Conservation (phyloP, 495 filamentous ascomycete species). For the Rusavskia elegans region DNA sequence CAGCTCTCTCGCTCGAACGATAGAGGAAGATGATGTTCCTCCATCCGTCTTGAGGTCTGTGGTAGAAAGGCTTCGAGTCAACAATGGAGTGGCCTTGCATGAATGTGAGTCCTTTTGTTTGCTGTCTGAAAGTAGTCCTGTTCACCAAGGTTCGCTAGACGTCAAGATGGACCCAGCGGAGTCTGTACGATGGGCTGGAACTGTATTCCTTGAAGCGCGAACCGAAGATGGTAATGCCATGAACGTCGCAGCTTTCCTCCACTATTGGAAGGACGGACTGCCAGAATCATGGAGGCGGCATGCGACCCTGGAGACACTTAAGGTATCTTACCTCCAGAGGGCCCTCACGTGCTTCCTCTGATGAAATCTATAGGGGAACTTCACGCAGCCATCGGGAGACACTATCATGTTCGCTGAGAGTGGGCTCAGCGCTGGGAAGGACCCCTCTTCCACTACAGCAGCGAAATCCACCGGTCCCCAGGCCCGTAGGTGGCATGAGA, state of each 20-base stretch:
- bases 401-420: slow-evolving; percentile 1
- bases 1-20: slow-evolving; percentile 1
- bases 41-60: slow-evolving; percentile 4
- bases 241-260: slow-evolving; percentile 26
- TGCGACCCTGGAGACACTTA: slow-evolving; percentile 29
- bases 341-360: not conserved
- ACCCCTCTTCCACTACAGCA: slow-evolving; percentile 17
- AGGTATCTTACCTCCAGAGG: slow-evolving; percentile 16
- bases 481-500: slow-evolving; percentile 79
- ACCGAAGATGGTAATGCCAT: slow-evolving; percentile 20
- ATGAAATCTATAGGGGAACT: slow-evolving; percentile 5
- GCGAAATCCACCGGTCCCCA: slow-evolving; percentile 26
- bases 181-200: slow-evolving; percentile 34
- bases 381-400: not conserved
- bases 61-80: slow-evolving; percentile 15
- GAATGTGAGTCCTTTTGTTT: no score
- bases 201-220: slow-evolving; percentile 32
- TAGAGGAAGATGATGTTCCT: slow-evolving; percentile 16
- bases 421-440: not conserved
- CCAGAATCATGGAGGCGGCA: slow-evolving; percentile 42
- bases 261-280: slow-evolving; percentile 38
- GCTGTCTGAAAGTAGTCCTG: no score
- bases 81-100: not conserved
- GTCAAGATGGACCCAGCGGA: not conserved
- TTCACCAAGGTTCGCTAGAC: not conserved